These are phyloP conservation scores for Phaeomoniella chlamydospora DNA, from an alignment of 2,329 filamentous ascomycete genomes.

Conservation along the genomic window DNA sequence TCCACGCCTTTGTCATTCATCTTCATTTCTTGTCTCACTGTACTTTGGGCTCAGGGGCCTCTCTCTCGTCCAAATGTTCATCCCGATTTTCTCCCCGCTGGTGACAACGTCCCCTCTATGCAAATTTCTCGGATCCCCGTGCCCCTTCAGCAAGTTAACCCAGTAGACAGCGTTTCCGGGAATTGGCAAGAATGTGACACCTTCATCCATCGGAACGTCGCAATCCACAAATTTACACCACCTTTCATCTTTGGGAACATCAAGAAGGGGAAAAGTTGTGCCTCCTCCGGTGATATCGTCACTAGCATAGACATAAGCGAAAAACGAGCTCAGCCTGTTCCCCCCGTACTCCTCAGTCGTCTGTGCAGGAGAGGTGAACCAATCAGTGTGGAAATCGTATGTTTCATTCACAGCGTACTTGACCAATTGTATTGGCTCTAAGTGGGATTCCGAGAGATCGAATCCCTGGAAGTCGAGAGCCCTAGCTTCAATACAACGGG, in stretches of 20 bases:
- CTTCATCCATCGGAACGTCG: slow-evolving; percentile 31
- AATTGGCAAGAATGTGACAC: slow-evolving; percentile 33
- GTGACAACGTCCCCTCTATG: slow-evolving; percentile 34
- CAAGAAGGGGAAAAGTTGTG: slow-evolving; percentile 33
- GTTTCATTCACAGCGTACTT: slow-evolving; percentile 29
- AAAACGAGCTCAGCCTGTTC: slow-evolving; percentile 32
- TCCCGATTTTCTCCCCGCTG: slow-evolving; percentile 32
- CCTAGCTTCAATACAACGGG: slow-evolving; percentile 33
- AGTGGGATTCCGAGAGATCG: slow-evolving; percentile 17
- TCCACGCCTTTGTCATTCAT: too few species aligned
- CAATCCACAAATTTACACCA: slow-evolving; percentile 35
- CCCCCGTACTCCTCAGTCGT: slow-evolving; percentile 24
- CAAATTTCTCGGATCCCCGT: slow-evolving; percentile 28
- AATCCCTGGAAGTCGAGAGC: slow-evolving; percentile 32
- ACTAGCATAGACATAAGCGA: slow-evolving; percentile 28
- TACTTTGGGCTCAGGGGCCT: slow-evolving; percentile 21
- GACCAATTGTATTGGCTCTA: slow-evolving; percentile 35
- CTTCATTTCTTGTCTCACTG: too few species aligned
- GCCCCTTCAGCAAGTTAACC: slow-evolving; percentile 27
- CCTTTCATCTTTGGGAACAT: slow-evolving; percentile 19
- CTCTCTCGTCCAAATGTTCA: slow-evolving; percentile 39
- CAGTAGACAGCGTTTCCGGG: slow-evolving; percentile 36
- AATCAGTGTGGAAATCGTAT: slow-evolving; percentile 38
- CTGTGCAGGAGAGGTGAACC: slow-evolving; percentile 28
- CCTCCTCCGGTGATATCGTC: slow-evolving; percentile 29